These are phyloP conservation scores for Eragrostis tef DNA, from an alignment of 202 grass and related monocot genomes.

Conservation along the genomic window DNA sequence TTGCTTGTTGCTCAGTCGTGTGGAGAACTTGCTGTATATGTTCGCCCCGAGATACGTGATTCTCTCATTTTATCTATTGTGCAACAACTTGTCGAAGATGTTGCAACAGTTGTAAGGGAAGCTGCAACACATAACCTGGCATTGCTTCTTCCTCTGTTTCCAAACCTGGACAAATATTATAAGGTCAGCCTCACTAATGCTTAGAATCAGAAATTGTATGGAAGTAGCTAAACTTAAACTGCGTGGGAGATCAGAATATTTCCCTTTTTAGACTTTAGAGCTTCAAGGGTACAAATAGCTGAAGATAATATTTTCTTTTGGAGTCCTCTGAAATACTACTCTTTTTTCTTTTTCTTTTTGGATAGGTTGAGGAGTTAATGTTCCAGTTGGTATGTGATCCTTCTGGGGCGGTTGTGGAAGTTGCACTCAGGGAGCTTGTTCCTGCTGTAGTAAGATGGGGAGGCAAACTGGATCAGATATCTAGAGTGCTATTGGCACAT, in stretches of 20 bases:
- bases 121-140: constrained; percentile 88
- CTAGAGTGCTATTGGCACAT: constrained; percentile 74
- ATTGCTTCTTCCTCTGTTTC: constrained; percentile 89
- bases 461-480: constrained; percentile 93
- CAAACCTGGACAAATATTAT: constrained; percentile 86
- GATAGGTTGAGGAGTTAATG: constrained; percentile 93
- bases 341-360: constrained; percentile 41
- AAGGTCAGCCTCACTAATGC: constrained; percentile 77
- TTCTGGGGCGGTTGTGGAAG: constrained; percentile 82
- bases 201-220: constrained; percentile 50
- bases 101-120: constrained; percentile 87
- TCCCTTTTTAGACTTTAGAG: constrained; percentile 24
- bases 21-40: constrained; percentile 86
- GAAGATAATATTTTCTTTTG: constrained; percentile 35
- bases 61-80: constrained; percentile 97
- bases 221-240: constrained; percentile 59
- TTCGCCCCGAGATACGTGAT: constrained; percentile 89
- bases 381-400: constrained; percentile 92
- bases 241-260: constrained; percentile 47
- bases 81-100: constrained; percentile 94
- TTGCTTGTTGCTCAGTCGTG: constrained; percentile 95
- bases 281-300: constrained; percentile 44
- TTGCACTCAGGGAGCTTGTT: constrained; percentile 83
- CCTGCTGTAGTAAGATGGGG: constrained; percentile 90
- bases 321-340: constrained; percentile 44